Evolutionary conservation across 2,329 filamentous ascomycete genomes (phyloP), one percentile per base, ranked within the genome.

Genomic region (Fusarium keratoplasticum): DNA sequence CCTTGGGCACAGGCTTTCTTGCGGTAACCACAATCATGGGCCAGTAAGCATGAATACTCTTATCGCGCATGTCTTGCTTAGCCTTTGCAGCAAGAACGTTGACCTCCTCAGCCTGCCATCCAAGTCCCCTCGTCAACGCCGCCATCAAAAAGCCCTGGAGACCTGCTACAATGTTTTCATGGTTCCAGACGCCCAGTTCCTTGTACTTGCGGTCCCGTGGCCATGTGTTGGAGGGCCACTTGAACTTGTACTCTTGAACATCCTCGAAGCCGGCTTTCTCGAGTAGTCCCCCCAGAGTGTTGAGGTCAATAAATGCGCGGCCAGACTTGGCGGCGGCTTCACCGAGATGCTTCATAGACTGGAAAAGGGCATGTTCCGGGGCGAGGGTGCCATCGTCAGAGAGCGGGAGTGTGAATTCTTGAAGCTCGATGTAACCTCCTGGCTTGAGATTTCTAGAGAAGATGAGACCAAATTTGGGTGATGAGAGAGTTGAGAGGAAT

Each of bases 151-250:
- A 61, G 20, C 54, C 66, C 14, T 69, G 40, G 29, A 69, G 31
- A 16, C 66, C 66, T 11, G 44, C 55, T 18, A 61, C 29, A 10
- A 66, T 58, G 20, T 61, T 69, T n/a, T 55, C 35, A 13, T 60
- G 35, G 27, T 59, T 69, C 66, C 55, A 69, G 7, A 25, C 22
- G 11, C 66, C 66, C 2, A 69, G 22, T 29, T 69, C 55, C 27
- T 66, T 69, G 16, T 22, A 64, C 33, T 50, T 61, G 7, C 27
- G 16, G 38, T 69, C 62, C 25, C 47, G 62, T 7, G 66, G 66
- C 66, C 61, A 69, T 22, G 55, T 52, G 47, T 69, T 69, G 8
- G 61, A 54, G 5, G 66, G 62, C 66, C 66, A 69, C 47, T 61
- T 66, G 36, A 36, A 64, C 14, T 44, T 35, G 11, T 59, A 36